Evolutionary conservation across 345 rosid genomes (phyloP).

Genomic region (Eucalyptus brandiana): DNA sequence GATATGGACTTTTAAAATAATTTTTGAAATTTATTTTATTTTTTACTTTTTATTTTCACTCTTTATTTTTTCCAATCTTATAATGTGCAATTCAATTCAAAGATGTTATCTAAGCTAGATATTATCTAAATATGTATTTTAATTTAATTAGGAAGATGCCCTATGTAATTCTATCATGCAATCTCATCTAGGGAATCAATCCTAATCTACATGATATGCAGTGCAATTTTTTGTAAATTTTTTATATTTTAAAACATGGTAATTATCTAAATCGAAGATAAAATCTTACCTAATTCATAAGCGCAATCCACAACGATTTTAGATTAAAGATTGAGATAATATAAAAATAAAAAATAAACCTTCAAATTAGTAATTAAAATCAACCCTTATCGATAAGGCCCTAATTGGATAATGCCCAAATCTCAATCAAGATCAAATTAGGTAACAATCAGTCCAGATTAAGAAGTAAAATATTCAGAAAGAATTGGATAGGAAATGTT

Average conservation of each 20-base stretch:
- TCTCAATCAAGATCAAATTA: not conserved
- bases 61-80: not conserved
- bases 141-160: not conserved
- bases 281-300: not conserved
- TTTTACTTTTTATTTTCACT: not conserved
- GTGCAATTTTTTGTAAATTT: not conserved
- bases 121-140: not conserved
- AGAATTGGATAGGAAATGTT: not conserved
- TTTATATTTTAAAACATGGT: not conserved
- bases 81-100: no score
- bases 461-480: not conserved
- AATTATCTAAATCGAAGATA: not conserved
- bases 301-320: not conserved
- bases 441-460: no score
- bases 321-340: not conserved
- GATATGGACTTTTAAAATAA: no score
- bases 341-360: not conserved
- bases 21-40: no score
- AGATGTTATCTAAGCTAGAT: not conserved
- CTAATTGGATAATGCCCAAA: not conserved
- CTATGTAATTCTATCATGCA: no score
- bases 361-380: no score
- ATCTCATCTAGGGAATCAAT: no score
- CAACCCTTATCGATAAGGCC: not conserved
- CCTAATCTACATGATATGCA: no score